A percentile compares a stretch with the other conserved stretches of the same genome.
phyloP scores from a whole-genome alignment of 768 basidiomycete genomes.

The Gloeophyllum trabeum region DNA sequence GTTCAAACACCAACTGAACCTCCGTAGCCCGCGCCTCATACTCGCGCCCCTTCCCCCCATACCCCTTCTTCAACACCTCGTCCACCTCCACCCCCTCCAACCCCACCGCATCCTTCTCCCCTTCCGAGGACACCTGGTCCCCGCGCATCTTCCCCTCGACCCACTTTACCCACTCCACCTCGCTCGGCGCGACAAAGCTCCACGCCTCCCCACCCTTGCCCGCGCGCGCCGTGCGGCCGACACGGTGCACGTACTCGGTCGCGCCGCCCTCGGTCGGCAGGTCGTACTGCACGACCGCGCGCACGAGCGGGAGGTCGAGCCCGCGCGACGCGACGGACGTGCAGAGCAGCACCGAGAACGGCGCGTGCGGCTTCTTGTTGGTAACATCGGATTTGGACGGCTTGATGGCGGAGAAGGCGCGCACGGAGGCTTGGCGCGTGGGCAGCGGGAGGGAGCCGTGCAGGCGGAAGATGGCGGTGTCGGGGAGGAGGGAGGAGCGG shows the following conservation, averaged over 20 bases:
- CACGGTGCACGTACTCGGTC: slow-evolving; percentile 94
- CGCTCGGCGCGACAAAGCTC: slow-evolving; percentile 83
- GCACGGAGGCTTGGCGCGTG: slow-evolving; percentile 74
- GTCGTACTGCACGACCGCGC: slow-evolving; percentile 92
- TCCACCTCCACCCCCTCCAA: slow-evolving; percentile 59
- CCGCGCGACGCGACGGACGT: slow-evolving; percentile 99
- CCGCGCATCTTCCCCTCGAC: slow-evolving; percentile 74
- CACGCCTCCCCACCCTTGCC: slow-evolving; percentile 95
- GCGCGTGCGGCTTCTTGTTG: slow-evolving; percentile 12
- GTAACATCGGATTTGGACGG: slow-evolving; percentile 18
- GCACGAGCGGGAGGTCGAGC: slow-evolving; percentile 88
- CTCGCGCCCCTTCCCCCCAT: slow-evolving; percentile 74
- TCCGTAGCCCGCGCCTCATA: slow-evolving; percentile 89
- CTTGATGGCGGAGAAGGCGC: slow-evolving; percentile 52
- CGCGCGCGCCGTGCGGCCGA: slow-evolving; percentile 93
- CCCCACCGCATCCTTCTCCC: slow-evolving; percentile 27
- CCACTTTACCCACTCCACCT: slow-evolving; percentile 86
- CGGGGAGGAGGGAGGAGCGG: slow-evolving; percentile 69
- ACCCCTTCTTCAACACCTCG: slow-evolving; percentile 64
- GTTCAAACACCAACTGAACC: slow-evolving; percentile 89
- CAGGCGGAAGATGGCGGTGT: slow-evolving; percentile 73
- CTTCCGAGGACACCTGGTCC: slow-evolving; percentile 17
- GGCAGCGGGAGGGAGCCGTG: slow-evolving; percentile 86
- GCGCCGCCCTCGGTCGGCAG: slow-evolving; percentile 94
- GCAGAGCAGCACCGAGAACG: slow-evolving; percentile 75